Evolutionary conservation across 2,329 filamentous ascomycete genomes (phyloP).

Genomic region (Claviceps humidiphila): DNA sequence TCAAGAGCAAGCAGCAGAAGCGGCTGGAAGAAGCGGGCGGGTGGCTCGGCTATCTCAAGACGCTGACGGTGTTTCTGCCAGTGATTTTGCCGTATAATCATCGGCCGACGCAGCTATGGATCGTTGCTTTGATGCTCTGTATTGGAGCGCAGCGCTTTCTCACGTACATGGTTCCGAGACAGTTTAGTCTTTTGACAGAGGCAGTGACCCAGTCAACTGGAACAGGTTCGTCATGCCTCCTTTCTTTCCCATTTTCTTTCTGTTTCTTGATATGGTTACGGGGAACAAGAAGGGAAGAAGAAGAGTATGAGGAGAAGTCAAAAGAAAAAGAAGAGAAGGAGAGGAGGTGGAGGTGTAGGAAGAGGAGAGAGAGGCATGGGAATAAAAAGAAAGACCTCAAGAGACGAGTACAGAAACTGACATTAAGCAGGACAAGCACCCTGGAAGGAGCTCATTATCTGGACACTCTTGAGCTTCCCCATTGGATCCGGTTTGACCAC

Average conservation of each 20-base stretch:
- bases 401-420: no score
- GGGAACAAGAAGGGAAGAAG: no score
- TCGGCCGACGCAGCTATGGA: conserved; percentile 13
- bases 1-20: conserved; percentile 12
- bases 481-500: background rate
- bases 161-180: conserved; percentile 14
- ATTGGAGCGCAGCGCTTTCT: conserved; percentile 11
- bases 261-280: no score
- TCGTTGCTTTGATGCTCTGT: conserved; percentile 11
- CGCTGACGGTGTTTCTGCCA: conserved; percentile 14
- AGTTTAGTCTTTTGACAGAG: conserved; percentile 14
- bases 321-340: no score
- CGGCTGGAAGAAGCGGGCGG: conserved; percentile 13
- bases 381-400: no score
- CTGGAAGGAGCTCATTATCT: conserved; percentile 5
- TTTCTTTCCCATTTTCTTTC: no score
- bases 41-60: conserved; percentile 13
- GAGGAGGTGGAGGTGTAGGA: no score
- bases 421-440: conserved; percentile 3
- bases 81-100: conserved; percentile 14
- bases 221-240: conserved; percentile 8
- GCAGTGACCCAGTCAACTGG: conserved; percentile 6
- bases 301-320: no score
- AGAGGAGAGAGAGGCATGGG: no score
- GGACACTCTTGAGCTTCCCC: conserved; percentile 9